Evolutionary conservation across 225 moss, liverwort and hornwort genomes (phyloP).

Genomic region (Rhytidiadelphus loreus): DNA sequence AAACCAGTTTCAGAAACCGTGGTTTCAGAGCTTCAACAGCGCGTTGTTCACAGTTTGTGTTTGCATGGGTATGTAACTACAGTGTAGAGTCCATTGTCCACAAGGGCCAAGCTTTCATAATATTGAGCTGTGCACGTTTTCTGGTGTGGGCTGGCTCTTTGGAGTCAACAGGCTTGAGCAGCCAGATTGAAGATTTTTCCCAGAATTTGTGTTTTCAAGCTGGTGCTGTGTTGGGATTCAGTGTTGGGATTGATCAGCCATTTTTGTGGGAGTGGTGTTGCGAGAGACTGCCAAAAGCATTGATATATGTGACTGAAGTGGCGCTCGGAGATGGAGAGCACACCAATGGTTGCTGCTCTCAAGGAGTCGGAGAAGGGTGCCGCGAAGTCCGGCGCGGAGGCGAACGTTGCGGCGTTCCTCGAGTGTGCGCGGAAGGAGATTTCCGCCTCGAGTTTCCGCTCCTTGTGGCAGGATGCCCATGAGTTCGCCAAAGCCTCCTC

Average conservation of each 20-base stretch:
- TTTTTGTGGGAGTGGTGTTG: background rate
- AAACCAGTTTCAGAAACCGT: background rate
- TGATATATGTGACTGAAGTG: background rate
- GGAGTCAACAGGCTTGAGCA: background rate
- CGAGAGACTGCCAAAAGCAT: background rate
- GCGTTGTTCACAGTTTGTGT: background rate
- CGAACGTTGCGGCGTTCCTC: background rate
- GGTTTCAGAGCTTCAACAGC: background rate
- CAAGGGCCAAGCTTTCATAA: background rate
- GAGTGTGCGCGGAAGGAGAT: slow-evolving; percentile 14
- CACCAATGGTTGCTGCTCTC: background rate
- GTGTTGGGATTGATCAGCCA: too few relatives aligned
- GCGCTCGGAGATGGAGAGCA: background rate
- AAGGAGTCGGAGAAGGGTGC: slow-evolving; percentile 17
- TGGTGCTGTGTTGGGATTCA: background rate
- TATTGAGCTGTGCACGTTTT: background rate
- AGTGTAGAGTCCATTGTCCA: background rate
- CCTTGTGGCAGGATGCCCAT: slow-evolving; percentile 11
- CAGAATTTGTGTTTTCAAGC: background rate
- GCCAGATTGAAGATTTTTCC: background rate
- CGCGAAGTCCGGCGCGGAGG: slow-evolving; percentile 1
- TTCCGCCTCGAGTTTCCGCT: background rate
- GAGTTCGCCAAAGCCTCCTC: background rate
- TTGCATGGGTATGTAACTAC: background rate
- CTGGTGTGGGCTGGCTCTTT: background rate